phyloP scores from a whole-genome alignment of 148 eudicot species.

The Nepenthes gracilis region DNA sequence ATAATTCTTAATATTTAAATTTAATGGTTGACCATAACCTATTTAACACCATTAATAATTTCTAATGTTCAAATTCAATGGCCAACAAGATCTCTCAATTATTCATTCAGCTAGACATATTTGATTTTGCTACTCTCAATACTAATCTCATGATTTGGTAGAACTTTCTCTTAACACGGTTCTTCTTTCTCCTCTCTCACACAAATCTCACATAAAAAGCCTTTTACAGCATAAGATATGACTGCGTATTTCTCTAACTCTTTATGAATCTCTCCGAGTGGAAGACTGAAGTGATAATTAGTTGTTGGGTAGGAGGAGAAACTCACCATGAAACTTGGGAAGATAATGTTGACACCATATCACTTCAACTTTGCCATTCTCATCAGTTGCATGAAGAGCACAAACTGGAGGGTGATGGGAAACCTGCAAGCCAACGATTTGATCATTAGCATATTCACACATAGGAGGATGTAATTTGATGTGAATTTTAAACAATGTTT shows the following conservation, averaged over 20 bases:
- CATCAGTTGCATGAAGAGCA: slow-evolving; percentile 75
- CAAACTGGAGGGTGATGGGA: slow-evolving; percentile 87
- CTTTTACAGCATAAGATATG: not conserved
- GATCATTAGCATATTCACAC: not conserved
- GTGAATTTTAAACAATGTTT: not conserved
- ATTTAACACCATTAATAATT: too few species aligned
- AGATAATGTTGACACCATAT: slow-evolving; percentile 53
- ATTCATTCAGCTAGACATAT: too few species aligned
- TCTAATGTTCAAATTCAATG: too few species aligned
- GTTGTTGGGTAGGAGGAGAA: not conserved
- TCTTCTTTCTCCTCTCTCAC: too few species aligned
- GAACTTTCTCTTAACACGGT: not conserved
- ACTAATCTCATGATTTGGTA: too few species aligned
- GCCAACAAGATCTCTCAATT: too few species aligned
- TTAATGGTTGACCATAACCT: too few species aligned
- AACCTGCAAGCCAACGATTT: slow-evolving; percentile 30
- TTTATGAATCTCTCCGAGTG: not conserved
- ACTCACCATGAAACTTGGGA: slow-evolving; percentile 59
- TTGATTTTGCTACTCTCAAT: too few species aligned
- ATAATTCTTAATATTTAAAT: too few species aligned
- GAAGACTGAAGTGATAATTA: not conserved
- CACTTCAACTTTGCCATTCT: slow-evolving; percentile 38
- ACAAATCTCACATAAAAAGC: too few species aligned
- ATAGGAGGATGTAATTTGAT: too few species aligned
- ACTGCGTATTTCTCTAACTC: not conserved